phyloP scores from a whole-genome alignment of 768 basidiomycete species.

The Psilocybe cyanescens region DNA sequence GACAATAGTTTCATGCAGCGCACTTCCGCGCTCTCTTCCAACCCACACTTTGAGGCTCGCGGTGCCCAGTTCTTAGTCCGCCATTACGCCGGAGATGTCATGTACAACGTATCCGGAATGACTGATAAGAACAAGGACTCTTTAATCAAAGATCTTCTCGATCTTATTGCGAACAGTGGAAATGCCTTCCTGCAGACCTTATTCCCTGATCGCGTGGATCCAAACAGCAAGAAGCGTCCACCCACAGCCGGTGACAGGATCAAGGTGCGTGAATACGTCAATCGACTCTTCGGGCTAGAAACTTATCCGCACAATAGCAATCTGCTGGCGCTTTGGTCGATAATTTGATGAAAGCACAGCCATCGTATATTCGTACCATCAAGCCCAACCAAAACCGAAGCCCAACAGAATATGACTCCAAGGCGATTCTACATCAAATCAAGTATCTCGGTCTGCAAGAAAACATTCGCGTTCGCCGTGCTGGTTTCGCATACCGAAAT shows the following conservation, averaged over 20 bases:
- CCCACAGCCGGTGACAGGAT: conserved; percentile 98
- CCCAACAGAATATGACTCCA: conserved; percentile 87
- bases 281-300: not conserved
- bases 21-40: conserved; percentile 76
- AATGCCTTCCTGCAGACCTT: conserved; percentile 87
- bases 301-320: conserved; percentile 41
- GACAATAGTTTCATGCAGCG: conserved; percentile 97
- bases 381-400: conserved; percentile 99
- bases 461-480: conserved; percentile 96
- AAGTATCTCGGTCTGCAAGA: conserved; percentile 99
- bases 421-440: conserved; percentile 97
- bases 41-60: conserved; percentile 94
- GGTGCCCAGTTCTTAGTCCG: conserved; percentile 93
- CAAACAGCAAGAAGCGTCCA: conserved; percentile 96
- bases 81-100: conserved; percentile 98
- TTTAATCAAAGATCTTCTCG: conserved; percentile 91
- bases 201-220: conserved; percentile 95
- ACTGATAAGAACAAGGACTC: conserved; percentile 99
- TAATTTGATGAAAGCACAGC: conserved; percentile 96
- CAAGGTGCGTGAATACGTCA: conserved; percentile 57
- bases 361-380: conserved; percentile 98
- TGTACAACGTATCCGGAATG: conserved; percentile 98
- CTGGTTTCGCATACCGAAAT: conserved; percentile 97
- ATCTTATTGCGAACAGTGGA: conserved; percentile 78
- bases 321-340: conserved; percentile 98